Evolutionary conservation across 805 yeast genomes (phyloP).

Genomic region (Saccharomycopsis sp.): DNA sequence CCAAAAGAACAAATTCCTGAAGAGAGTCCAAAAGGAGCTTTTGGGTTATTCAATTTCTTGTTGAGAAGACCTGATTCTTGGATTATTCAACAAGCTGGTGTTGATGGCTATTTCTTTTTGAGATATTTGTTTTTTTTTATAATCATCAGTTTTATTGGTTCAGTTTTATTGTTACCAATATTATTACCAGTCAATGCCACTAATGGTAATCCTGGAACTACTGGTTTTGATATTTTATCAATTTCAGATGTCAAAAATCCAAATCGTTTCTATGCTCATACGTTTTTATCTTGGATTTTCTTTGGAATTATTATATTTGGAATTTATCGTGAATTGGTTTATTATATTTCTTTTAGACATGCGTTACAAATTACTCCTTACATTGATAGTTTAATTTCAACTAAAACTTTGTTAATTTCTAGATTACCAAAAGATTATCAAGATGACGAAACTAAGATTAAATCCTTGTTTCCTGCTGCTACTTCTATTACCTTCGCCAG

Average conservation of each 20-base stretch:
- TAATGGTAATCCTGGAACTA: conserved; percentile 41
- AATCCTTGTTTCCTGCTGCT: conserved; percentile 57
- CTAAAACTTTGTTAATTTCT: conserved; percentile 67
- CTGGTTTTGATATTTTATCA: conserved; percentile 60
- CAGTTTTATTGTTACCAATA: conserved; percentile 56
- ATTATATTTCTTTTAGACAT: conserved; percentile 66
- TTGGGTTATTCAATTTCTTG: conserved; percentile 50
- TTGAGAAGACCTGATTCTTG: conserved; percentile 51
- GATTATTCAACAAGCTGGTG: conserved; percentile 60
- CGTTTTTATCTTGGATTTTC: conserved; percentile 66
- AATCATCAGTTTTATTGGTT: conserved; percentile 44
- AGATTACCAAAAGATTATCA: conserved; percentile 49
- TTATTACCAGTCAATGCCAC: conserved; percentile 71
- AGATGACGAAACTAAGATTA: conserved; percentile 43
- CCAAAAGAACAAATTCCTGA: conserved; percentile 50
- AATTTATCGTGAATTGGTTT: conserved; percentile 68
- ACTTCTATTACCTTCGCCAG: conserved; percentile 56
- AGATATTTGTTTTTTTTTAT: conserved; percentile 56
- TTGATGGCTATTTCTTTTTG: conserved; percentile 72
- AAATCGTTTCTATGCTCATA: conserved; percentile 66
- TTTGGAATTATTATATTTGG: conserved; percentile 60
- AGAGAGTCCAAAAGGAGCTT: conserved; percentile 56
- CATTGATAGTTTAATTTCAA: conserved; percentile 60
- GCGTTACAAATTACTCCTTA: conserved; percentile 66
- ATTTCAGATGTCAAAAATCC: conserved; percentile 56